Evolutionary conservation across 768 basidiomycete species (phyloP), one percentile per base, ranked within the genome.

Genomic region (Russula compacta): DNA sequence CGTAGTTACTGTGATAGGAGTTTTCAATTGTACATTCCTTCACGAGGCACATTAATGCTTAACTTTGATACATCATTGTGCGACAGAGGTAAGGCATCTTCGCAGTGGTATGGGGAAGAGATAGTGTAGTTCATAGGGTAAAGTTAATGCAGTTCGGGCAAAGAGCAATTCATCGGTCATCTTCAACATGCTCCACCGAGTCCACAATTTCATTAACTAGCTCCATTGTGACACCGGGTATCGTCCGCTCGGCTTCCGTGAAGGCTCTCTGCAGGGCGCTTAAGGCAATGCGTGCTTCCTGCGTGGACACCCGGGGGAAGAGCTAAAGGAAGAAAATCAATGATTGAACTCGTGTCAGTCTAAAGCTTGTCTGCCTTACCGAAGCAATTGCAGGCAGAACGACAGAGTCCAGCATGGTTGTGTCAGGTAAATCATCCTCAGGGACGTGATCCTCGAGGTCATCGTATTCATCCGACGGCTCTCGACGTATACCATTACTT

Each of bases 301-400:
- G 87, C n/a, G 92, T 89, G 0, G 91, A 86, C 24, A 98, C 90
- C 46, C 95, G 83, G 61, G 91, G 91, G 72, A 94, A 92, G 36
- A 99, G 77, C 95, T 98, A 67, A 21, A 52, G 15, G 59, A 46
- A 43, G n/a, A 64, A 66, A 50, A 53, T 64, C 59, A 43, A 56
- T 33, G 55, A 46, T 39, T 24, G 32, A n/a, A 44, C 50, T 11
- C 44, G n/a, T 40, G 2, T 15, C 15, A 42, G 59, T 35, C 24
- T 15, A 46, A 58, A 56, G 42, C 56, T 24, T n/a, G 12, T 56
- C 52, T 21, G 1, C 76, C 87, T 73, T 67, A 98, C 95, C 63
- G 92, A 95, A 47, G 94, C 91, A 67, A 98, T 86, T n/a, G 94
- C 94, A 24, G 97, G 97, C 33, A 98, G 75, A 54, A 98, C 86